Evolutionary conservation across 331 rosid genomes (phyloP).

Genomic region (Quercus lobata): DNA sequence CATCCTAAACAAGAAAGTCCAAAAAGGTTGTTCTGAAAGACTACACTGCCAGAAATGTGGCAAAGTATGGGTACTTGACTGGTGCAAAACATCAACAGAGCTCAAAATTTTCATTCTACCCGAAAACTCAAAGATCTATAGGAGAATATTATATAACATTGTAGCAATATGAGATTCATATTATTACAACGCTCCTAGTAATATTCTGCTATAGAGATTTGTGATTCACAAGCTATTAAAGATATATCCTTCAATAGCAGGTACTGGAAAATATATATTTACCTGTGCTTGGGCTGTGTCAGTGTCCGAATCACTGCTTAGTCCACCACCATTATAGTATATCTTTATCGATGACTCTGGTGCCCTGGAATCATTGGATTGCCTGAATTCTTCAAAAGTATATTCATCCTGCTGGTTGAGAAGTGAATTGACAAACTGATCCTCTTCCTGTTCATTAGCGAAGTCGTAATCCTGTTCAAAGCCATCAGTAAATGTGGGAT

Average conservation of each 20-base stretch:
- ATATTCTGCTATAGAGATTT: conserved; percentile 1
- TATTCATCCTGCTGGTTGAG: not conserved
- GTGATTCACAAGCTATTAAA: not conserved
- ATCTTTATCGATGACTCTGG: conserved; percentile 7
- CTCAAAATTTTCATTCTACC: conserved; percentile 10
- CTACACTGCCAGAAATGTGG: not conserved
- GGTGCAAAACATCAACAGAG: conserved; percentile 8
- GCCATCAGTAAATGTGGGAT: not conserved
- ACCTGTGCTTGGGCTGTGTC: conserved; percentile 34
- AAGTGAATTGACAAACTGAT: not conserved
- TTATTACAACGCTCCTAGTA: not conserved
- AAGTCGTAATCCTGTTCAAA: not conserved
- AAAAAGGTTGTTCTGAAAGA: not conserved
- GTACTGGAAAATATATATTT: conserved; percentile 11
- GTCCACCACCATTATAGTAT: conserved; percentile 8
- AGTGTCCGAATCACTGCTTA: conserved; percentile 26
- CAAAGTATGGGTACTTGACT: not conserved
- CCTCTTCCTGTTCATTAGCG: conserved; percentile 7
- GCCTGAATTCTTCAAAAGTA: not conserved
- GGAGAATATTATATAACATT: conserved; percentile 5
- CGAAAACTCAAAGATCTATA: not conserved
- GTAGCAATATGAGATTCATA: not conserved
- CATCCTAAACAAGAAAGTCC: not conserved
- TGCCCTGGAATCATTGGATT: not conserved
- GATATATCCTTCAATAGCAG: not conserved